Conservation (phyloP, 1,284 basidiomycete genomes). For the Ceratobasidium sp. region DNA sequence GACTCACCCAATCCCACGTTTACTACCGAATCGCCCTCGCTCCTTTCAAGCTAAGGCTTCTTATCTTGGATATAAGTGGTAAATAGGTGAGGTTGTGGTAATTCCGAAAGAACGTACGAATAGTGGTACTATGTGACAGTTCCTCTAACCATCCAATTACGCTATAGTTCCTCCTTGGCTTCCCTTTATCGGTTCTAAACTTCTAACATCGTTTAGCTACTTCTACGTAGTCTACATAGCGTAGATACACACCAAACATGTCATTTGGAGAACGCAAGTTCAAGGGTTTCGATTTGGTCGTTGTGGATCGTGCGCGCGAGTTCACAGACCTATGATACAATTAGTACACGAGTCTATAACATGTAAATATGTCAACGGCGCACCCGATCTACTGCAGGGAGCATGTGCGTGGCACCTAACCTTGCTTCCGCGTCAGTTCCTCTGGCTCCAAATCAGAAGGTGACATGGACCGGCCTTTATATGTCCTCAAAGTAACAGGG, state of each 20-base stretch:
- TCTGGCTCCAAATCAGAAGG: too few species aligned
- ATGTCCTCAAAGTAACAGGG: slow-evolving; percentile 68
- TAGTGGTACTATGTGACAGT: not conserved
- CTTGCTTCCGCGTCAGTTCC: not conserved
- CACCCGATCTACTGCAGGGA: slow-evolving; percentile 14
- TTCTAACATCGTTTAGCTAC: not conserved
- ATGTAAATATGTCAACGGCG: not conserved
- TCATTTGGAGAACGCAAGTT: not conserved
- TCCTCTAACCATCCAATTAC: not conserved
- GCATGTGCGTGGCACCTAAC: slow-evolving; percentile 15
- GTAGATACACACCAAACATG: not conserved
- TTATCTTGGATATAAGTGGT: too few species aligned
- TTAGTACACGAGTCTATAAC: not conserved
- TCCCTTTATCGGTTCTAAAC: not conserved
- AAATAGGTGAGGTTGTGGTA: not conserved
- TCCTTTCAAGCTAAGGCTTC: too few species aligned
- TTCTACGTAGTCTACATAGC: not conserved
- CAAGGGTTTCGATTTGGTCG: slow-evolving; percentile 13
- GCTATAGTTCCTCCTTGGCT: too few species aligned
- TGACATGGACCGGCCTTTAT: slow-evolving; percentile 58
- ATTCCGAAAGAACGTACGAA: not conserved
- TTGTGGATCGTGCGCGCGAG: slow-evolving; percentile 18
- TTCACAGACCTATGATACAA: slow-evolving; percentile 13
- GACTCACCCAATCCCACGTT: too few species aligned
- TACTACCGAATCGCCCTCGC: too few species aligned